Conservation (phyloP, 768 basidiomycete species). For the Panellus pusillus region DNA sequence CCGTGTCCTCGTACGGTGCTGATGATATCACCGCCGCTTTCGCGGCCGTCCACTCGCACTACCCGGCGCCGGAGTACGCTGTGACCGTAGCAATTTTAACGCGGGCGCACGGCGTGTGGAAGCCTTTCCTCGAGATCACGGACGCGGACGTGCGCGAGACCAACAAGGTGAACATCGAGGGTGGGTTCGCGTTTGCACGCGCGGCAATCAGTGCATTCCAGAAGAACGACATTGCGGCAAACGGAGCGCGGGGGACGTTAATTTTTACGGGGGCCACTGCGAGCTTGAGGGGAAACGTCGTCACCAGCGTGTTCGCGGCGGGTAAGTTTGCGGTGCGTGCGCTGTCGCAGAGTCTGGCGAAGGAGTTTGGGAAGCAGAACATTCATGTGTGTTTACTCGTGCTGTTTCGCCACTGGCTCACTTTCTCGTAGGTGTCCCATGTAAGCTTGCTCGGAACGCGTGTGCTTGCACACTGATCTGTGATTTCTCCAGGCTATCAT, state of each 20-base stretch:
- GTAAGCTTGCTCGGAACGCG: slow-evolving; percentile 38
- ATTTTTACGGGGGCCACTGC: slow-evolving; percentile 79
- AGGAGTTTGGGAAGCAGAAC: slow-evolving; percentile 73
- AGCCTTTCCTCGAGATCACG: slow-evolving; percentile 65
- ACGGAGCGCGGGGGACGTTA: slow-evolving; percentile 59
- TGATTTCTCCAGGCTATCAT: slow-evolving; percentile 53
- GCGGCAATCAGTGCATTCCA: slow-evolving; percentile 61
- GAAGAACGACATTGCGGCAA: slow-evolving; percentile 45
- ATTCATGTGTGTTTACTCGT: slow-evolving; percentile 55
- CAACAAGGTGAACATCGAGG: slow-evolving; percentile 53
- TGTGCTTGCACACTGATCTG: background rate
- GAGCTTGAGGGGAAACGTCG: slow-evolving; percentile 57
- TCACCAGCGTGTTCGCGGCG: slow-evolving; percentile 62
- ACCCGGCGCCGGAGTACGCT: slow-evolving; percentile 46
- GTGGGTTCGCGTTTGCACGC: slow-evolving; percentile 63
- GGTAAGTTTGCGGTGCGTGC: slow-evolving; percentile 64
- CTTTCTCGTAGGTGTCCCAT: slow-evolving; percentile 54
- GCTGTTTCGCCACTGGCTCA: background rate
- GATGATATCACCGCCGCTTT: slow-evolving; percentile 53
- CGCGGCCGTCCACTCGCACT: slow-evolving; percentile 43
- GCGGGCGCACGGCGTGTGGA: slow-evolving; percentile 57
- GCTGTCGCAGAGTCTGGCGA: slow-evolving; percentile 68
- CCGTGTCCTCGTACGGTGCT: slow-evolving; percentile 49
- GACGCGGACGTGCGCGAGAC: slow-evolving; percentile 54
- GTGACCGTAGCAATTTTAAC: slow-evolving; percentile 69